These are phyloP conservation scores for Eucalyptus erythrocorys DNA, from an alignment of 345 rosid genomes.

Conservation along the genomic window DNA sequence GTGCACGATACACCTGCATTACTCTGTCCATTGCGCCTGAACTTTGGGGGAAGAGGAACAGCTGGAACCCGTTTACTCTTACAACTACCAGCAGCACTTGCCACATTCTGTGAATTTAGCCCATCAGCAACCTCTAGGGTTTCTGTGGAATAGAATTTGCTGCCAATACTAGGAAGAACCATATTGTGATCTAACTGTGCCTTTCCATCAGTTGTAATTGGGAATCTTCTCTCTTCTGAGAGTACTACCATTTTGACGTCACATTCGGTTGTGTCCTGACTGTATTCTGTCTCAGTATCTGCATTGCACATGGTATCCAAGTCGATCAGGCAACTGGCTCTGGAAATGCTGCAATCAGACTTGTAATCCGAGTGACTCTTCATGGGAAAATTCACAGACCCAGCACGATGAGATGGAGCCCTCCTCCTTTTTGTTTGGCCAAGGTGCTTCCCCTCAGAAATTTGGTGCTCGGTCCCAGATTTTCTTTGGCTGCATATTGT, in stretches of 20 bases:
- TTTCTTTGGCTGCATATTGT: constrained; percentile 53
- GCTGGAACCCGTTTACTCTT: constrained; percentile 22
- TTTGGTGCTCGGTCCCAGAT: constrained; percentile 22
- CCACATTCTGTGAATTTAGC: constrained; percentile 24
- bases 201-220: neutral
- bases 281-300: constrained; percentile 42
- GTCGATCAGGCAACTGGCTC: constrained; percentile 32
- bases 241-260: constrained; percentile 27
- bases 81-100: neutral
- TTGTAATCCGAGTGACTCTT: constrained; percentile 24
- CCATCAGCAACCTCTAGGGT: constrained; percentile 29
- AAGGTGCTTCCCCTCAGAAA: constrained; percentile 5
- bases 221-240: constrained; percentile 9
- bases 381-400: constrained; percentile 39
- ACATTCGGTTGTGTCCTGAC: constrained; percentile 46
- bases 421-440: constrained; percentile 20
- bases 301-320: constrained; percentile 13
- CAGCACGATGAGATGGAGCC: constrained; percentile 30
- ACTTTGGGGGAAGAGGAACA: constrained; percentile 15
- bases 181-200: neutral
- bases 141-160: constrained; percentile 1
- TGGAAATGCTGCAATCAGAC: constrained; percentile 39
- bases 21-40: neutral
- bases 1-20: neutral
- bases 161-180: neutral